These are phyloP conservation scores for Penicillium psychrofluorescens DNA, from an alignment of 495 filamentous ascomycete genomes.

Conservation along the genomic window DNA sequence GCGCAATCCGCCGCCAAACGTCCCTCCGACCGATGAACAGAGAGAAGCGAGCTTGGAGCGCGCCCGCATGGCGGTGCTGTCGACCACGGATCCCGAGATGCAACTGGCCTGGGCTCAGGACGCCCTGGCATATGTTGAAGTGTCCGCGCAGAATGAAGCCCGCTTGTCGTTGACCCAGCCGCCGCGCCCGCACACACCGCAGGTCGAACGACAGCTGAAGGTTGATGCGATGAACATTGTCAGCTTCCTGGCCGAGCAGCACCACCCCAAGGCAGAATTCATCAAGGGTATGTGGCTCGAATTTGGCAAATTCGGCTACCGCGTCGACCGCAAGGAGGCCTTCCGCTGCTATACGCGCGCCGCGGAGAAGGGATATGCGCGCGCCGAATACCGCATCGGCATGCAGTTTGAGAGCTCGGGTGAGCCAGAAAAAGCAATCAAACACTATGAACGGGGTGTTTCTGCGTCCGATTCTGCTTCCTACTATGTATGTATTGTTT, in stretches of 20 bases:
- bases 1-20: constrained; percentile 72
- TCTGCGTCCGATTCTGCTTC: constrained; percentile 81
- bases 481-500: constrained; percentile 53
- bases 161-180: constrained; percentile 57
- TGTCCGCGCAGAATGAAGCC: constrained; percentile 61
- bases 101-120: constrained; percentile 96
- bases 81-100: constrained; percentile 93
- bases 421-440: constrained; percentile 81
- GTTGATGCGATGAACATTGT: constrained; percentile 89
- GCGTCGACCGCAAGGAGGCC: constrained; percentile 88
- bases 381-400: constrained; percentile 93
- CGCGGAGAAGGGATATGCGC: constrained; percentile 84
- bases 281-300: constrained; percentile 96
- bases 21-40: constrained; percentile 91
- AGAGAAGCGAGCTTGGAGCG: constrained; percentile 80
- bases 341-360: constrained; percentile 77
- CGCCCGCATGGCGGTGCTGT: constrained; percentile 74
- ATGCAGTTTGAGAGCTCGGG: constrained; percentile 97
- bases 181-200: constrained; percentile 68
- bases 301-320: constrained; percentile 89
- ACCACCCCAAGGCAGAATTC: constrained; percentile 90
- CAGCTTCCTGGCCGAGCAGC: constrained; percentile 79
- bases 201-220: constrained; percentile 77
- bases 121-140: constrained; percentile 80
- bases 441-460: constrained; percentile 78